These are phyloP conservation scores for Exophiala viscosa DNA, from an alignment of 2,329 filamentous ascomycete species.

Conservation along the genomic window DNA sequence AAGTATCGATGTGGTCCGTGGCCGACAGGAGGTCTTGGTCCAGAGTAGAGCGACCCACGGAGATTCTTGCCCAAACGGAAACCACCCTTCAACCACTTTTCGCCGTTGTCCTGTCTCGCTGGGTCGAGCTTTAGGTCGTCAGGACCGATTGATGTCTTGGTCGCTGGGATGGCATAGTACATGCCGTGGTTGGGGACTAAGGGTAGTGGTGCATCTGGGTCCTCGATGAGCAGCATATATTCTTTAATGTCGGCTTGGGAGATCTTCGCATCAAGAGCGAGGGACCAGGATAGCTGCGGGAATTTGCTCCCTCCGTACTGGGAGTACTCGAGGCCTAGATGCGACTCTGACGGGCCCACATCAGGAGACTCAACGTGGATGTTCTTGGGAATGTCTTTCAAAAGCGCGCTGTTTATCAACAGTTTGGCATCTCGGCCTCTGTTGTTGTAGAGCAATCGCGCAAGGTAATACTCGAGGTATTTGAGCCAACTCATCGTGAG, in stretches of 20 bases:
- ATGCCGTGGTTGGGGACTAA: slow-evolving; percentile 47
- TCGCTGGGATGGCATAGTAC: slow-evolving; percentile 41
- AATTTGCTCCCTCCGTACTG: slow-evolving; percentile 39
- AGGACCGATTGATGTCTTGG: slow-evolving; percentile 34
- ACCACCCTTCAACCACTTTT: slow-evolving; percentile 35
- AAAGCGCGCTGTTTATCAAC: slow-evolving; percentile 5
- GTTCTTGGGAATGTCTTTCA: slow-evolving; percentile 13
- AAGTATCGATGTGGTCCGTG: slow-evolving; percentile 54
- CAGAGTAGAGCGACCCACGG: slow-evolving; percentile 42
- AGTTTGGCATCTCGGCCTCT: slow-evolving; percentile 18
- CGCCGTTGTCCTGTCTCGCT: not conserved
- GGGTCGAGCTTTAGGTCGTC: slow-evolving; percentile 39
- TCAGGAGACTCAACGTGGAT: slow-evolving; percentile 30
- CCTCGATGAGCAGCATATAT: slow-evolving; percentile 48
- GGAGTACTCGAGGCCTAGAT: slow-evolving; percentile 39
- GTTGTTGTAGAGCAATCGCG: slow-evolving; percentile 4
- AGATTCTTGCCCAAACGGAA: slow-evolving; percentile 48
- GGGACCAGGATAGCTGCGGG: slow-evolving; percentile 42
- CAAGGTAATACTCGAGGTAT: slow-evolving; percentile 21
- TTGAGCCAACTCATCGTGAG: slow-evolving; percentile 6
- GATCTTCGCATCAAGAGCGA: slow-evolving; percentile 16
- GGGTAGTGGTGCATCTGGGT: slow-evolving; percentile 47
- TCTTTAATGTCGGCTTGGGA: slow-evolving; percentile 37
- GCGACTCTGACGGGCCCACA: slow-evolving; percentile 31
- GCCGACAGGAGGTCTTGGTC: slow-evolving; percentile 48